Evolutionary conservation across 345 rosid species (phyloP), one percentile per base, ranked within the genome.

Genomic region (Pelargonium nanum): DNA sequence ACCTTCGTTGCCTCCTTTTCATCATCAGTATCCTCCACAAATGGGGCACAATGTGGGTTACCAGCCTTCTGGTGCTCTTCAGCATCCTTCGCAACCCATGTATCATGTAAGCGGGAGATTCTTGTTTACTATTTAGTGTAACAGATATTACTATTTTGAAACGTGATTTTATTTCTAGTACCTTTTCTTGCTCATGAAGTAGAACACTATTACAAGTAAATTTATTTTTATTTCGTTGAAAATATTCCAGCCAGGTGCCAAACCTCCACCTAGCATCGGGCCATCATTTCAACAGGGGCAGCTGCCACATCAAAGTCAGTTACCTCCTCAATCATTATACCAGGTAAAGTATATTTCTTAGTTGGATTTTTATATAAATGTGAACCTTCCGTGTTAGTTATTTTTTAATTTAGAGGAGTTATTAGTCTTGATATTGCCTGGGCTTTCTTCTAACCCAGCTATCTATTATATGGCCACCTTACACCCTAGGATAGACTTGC

Each of bases 271-370:
- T 61, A 70, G 70, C 65, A 72, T 74, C 53, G 82, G 84, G 66
- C 78, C 81, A 64, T 83, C 85, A 56, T 87, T 80, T 72, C 77
- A 80, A 50, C 94, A 75, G 74, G 89, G 85, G 58, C 96, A 93
- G 76, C 75, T 77, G 58, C 77, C 81, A 51, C 72, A 65, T 57
- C 78, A 80, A 44, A 83, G 65, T 70, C 95, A 91, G 67, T 76
- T 76, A 60, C 75, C 76, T 22, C 67, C 74, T 54, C 86, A 75
- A 55, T 63, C 79, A 22, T 28, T 72, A 40, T 89, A 85, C 72
- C 96, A 84, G 85, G 98, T 85, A 59, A 34, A 34, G 10, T 3
- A 5, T 34, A 15, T 34, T 4, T 4, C 45, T 5, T 9, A 34
- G 45, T 34, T 34, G 1, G 45, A 9, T 34, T 34, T 34, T 9